These are phyloP conservation scores for Yamadazyma triangularis DNA, from an alignment of 1,139 yeast genomes.

Conservation along the genomic window DNA sequence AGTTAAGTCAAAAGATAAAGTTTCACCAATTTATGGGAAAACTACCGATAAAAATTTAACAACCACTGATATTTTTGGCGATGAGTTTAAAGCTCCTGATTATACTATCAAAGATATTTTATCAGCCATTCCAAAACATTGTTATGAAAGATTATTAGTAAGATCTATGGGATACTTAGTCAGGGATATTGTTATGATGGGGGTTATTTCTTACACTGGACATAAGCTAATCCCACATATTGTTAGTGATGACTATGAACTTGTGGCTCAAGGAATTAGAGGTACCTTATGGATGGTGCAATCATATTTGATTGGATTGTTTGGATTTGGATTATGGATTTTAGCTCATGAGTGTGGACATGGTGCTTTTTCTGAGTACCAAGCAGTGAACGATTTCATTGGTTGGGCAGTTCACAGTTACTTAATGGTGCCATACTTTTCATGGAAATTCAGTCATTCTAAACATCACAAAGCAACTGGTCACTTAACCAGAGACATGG, in stretches of 20 bases:
- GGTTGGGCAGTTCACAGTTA: slow-evolving; percentile 84
- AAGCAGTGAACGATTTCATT: slow-evolving; percentile 62
- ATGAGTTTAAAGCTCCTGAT: slow-evolving; percentile 67
- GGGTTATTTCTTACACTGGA: slow-evolving; percentile 49
- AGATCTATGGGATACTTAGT: slow-evolving; percentile 59
- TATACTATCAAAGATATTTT: slow-evolving; percentile 69
- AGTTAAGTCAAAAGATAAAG: slow-evolving; percentile 6
- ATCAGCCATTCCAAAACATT: slow-evolving; percentile 69
- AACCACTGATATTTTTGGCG: slow-evolving; percentile 60
- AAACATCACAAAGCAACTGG: slow-evolving; percentile 91
- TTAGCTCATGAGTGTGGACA: slow-evolving; percentile 92
- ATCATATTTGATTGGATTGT: slow-evolving; percentile 52
- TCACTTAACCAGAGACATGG: slow-evolving; percentile 76
- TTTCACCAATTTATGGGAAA: neutral
- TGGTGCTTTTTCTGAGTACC: slow-evolving; percentile 74
- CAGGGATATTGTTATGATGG: slow-evolving; percentile 57
- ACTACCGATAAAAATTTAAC: slow-evolving; percentile 20
- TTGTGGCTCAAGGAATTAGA: slow-evolving; percentile 20
- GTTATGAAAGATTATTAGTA: slow-evolving; percentile 61
- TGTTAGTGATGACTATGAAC: slow-evolving; percentile 18
- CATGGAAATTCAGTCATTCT: slow-evolving; percentile 80
- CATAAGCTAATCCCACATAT: slow-evolving; percentile 44
- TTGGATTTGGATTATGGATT: slow-evolving; percentile 81
- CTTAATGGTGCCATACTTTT: slow-evolving; percentile 76
- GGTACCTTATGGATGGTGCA: slow-evolving; percentile 37